These are phyloP conservation scores for Eucalyptus coolabah DNA, from an alignment of 345 rosid species.

Conservation along the genomic window DNA sequence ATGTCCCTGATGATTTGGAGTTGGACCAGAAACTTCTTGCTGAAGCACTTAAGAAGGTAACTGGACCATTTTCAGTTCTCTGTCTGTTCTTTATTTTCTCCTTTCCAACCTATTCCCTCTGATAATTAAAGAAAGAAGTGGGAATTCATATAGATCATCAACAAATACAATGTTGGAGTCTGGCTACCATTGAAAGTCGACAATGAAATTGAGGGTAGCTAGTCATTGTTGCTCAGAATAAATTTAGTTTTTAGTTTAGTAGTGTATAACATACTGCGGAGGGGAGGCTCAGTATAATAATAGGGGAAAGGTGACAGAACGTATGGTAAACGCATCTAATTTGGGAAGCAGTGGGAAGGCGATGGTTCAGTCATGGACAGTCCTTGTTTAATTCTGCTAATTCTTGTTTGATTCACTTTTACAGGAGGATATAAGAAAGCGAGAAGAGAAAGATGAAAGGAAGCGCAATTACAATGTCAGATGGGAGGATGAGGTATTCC, in stretches of 20 bases:
- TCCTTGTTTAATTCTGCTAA: neutral
- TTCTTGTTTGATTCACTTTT: neutral
- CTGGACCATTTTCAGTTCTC: neutral
- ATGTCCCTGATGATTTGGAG: constrained; percentile 53
- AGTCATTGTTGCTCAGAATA: neutral
- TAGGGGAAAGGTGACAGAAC: neutral
- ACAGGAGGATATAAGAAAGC: constrained; percentile 50
- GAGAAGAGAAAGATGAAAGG: constrained; percentile 50
- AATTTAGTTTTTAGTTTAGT: neutral
- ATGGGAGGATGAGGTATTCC: constrained; percentile 42
- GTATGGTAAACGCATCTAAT: neutral
- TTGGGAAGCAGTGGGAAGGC: neutral
- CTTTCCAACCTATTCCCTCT: neutral
- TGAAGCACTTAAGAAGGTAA: constrained; percentile 63
- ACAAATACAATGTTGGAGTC: neutral
- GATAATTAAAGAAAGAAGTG: neutral
- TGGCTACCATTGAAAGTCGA: neutral
- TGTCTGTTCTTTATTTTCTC: neutral
- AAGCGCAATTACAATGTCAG: constrained; percentile 58
- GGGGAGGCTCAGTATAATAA: neutral
- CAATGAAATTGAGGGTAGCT: neutral
- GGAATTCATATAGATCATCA: neutral
- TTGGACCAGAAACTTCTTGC: constrained; percentile 49
- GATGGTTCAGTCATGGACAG: neutral
- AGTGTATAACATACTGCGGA: neutral